Evolutionary conservation across 441 rosid species (phyloP), one percentile per base, ranked within the genome.

Genomic region (Capsella rubella): DNA sequence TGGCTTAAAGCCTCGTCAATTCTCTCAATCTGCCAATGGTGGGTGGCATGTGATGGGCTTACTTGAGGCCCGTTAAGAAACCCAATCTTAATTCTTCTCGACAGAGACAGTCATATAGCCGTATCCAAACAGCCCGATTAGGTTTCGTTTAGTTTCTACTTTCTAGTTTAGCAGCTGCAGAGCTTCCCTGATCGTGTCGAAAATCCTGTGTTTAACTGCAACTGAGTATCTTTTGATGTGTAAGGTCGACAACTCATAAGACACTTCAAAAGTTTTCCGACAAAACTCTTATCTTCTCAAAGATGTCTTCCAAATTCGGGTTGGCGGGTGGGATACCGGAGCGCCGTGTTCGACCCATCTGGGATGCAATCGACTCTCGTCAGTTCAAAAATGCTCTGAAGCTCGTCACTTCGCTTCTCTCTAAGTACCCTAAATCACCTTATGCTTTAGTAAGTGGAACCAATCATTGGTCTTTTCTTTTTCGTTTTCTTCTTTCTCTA

Each of bases 361-460:
- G 98, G 98, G 99, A 96, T 72, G 97, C 99, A 27, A 85, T 96
- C 71, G 98, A 96, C 82, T 91, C 99, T 49, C 97, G 99, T 9
- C 99, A 96, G 82, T 96, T 86, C 81, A 96, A 91, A 83, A 93
- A 82, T 54, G 99, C 98, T 76, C 98, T 96, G 78, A 96, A 91
- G 83, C 91, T 72, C 54, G 85, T 91, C 51, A 52, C 91, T 72
- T 11, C 97, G 5, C 88, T 91, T 34, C 97, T 96, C 69, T 73
- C 97, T n/a, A 96, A 96, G 80, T 80, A 81, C 64, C 97, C 98
- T 18, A 89, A 87, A 73, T 93, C 98, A 13, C 97, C 99, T 64
- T 96, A 93, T 77, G 97, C 91, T 72, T 90, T 89, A 28, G 99
- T 93, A 82, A 82, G 89, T 69, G 10, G 0, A 8, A 42, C 34